A percentile compares a stretch with the other conserved stretches of the same genome.
phyloP scores from a whole-genome alignment of 148 eudicot genomes.

The Camellia japonica region DNA sequence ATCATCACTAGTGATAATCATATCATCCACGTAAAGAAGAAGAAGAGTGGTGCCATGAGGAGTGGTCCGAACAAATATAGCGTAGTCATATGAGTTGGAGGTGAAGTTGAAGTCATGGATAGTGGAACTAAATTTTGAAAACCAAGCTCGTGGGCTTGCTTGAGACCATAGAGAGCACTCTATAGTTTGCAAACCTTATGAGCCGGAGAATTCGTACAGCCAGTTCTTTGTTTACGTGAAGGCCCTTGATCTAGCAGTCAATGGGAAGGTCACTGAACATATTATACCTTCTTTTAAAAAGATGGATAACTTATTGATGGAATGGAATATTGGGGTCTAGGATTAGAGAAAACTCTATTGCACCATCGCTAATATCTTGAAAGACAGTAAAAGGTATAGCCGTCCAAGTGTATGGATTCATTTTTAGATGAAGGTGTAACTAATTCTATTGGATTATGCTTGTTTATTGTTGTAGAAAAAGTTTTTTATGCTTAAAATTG shows the following conservation, averaged over 20 bases:
- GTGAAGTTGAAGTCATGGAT: no score
- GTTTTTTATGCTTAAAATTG: background rate
- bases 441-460: background rate
- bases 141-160: no score
- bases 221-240: conserved; percentile 80
- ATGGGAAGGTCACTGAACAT: conserved; percentile 76
- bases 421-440: background rate
- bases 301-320: conserved; percentile 74
- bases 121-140: no score
- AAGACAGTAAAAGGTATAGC: conserved; percentile 72
- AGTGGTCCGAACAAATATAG: no score
- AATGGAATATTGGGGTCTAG: conserved; percentile 78
- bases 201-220: conserved; percentile 63
- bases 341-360: conserved; percentile 78
- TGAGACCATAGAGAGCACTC: no score
- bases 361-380: conserved; percentile 62
- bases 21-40: no score
- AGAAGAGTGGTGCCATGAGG: no score
- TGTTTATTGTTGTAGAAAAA: background rate
- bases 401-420: no score
- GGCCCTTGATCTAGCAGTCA: conserved; percentile 71
- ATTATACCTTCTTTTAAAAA: conserved; percentile 75
- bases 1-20: no score
- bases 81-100: no score
- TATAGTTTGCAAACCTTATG: no score